These are phyloP conservation scores for Podaxis sp. DNA, from an alignment of 768 basidiomycete species.

Conservation along the genomic window DNA sequence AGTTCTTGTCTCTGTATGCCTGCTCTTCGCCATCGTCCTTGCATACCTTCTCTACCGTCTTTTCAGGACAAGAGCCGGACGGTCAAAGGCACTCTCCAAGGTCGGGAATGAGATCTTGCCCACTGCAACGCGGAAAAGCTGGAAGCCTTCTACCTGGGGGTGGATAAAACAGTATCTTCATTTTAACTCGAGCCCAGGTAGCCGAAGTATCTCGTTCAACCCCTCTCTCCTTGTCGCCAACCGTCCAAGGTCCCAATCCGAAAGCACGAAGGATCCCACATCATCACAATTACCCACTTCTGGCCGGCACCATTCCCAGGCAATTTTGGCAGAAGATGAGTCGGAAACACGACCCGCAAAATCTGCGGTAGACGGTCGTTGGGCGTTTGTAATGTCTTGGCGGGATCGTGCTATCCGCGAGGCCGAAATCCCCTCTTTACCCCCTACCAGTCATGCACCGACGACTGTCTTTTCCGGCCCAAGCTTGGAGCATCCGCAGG, in stretches of 20 bases:
- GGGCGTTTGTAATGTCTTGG: slow-evolving; percentile 13
- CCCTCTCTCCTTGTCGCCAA: neutral
- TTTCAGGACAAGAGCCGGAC: neutral
- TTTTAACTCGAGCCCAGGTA: neutral
- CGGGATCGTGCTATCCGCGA: slow-evolving; percentile 6
- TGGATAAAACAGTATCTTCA: neutral
- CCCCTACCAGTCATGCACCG: slow-evolving; percentile 11
- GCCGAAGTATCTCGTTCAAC: neutral
- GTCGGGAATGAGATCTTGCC: neutral
- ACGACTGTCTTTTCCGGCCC: slow-evolving; percentile 5
- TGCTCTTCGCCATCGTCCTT: slow-evolving; percentile 7
- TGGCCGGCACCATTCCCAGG: neutral
- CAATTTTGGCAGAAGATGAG: neutral
- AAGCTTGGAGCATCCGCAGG: neutral
- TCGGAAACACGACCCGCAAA: slow-evolving; percentile 2
- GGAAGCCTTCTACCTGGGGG: neutral
- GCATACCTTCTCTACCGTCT: slow-evolving; percentile 8
- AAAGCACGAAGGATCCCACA: neutral
- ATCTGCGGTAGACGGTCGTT: neutral
- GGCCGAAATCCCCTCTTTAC: slow-evolving; percentile 12
- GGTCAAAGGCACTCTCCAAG: neutral
- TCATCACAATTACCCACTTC: neutral
- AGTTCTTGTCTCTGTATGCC: slow-evolving; percentile 6
- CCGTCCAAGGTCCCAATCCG: neutral
- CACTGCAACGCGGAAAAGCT: neutral